These are phyloP conservation scores for Kodamaea restingae DNA, from an alignment of 805 yeast genomes.

Conservation along the genomic window DNA sequence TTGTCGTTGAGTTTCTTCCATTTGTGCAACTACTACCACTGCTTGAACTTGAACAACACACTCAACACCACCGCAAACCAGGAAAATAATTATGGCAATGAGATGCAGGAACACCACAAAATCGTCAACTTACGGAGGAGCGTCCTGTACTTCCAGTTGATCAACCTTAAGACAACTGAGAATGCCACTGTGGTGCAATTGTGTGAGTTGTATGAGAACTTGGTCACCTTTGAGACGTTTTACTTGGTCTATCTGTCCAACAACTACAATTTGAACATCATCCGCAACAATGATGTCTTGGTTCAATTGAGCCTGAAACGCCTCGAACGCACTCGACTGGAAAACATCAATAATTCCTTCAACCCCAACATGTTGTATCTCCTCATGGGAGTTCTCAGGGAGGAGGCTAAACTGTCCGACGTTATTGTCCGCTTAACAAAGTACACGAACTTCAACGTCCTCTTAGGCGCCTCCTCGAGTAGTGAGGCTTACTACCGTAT, in stretches of 20 bases:
- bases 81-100: slow-evolving; percentile 16
- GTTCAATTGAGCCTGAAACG: slow-evolving; percentile 10
- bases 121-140: slow-evolving; percentile 25
- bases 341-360: slow-evolving; percentile 10
- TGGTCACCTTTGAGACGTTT: slow-evolving; percentile 27
- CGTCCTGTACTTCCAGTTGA: slow-evolving; percentile 30
- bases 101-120: slow-evolving; percentile 29
- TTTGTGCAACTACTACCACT: slow-evolving; percentile 29
- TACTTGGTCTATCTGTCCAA: slow-evolving; percentile 14
- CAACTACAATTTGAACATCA: slow-evolving; percentile 13
- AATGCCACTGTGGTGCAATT: slow-evolving; percentile 19
- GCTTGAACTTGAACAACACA: slow-evolving; percentile 25
- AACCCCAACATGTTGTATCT: slow-evolving; percentile 11
- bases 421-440: slow-evolving; percentile 7
- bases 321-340: slow-evolving; percentile 6
- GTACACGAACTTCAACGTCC: slow-evolving; percentile 12
- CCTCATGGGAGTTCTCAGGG: slow-evolving; percentile 8
- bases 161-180: slow-evolving; percentile 23
- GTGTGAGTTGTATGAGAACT: slow-evolving; percentile 29
- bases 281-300: slow-evolving; percentile 13
- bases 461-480: background rate
- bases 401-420: slow-evolving; percentile 6
- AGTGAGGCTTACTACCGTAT: slow-evolving; percentile 6
- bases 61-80: slow-evolving; percentile 12
- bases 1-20: slow-evolving; percentile 26